These are phyloP conservation scores for Saussurea involucrata DNA, from an alignment of 129 eudicot genomes.

Conservation along the genomic window DNA sequence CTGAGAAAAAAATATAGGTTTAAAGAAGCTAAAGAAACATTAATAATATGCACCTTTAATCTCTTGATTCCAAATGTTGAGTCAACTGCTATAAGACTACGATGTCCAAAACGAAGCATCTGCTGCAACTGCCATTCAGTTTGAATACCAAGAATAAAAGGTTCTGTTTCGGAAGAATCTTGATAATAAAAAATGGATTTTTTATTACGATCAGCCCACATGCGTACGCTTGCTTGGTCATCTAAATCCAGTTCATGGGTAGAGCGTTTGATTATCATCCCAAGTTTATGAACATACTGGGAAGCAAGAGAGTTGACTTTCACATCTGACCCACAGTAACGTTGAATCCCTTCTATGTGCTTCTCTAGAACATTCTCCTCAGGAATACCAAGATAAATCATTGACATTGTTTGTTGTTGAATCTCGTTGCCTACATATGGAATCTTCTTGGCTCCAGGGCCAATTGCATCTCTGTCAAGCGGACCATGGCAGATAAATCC, in stretches of 20 bases:
- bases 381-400: slow-evolving; percentile 97
- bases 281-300: slow-evolving; percentile 92
- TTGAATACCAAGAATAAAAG: slow-evolving; percentile 89
- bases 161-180: slow-evolving; percentile 65
- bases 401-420: slow-evolving; percentile 97
- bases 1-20: background rate
- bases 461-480: slow-evolving; percentile 93
- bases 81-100: slow-evolving; percentile 80
- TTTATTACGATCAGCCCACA: slow-evolving; percentile 90
- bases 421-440: slow-evolving; percentile 82
- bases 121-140: slow-evolving; percentile 99
- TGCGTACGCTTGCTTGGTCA: slow-evolving; percentile 83
- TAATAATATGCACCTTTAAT: slow-evolving; percentile 53
- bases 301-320: slow-evolving; percentile 69
- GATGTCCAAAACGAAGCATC: slow-evolving; percentile 92
- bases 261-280: slow-evolving; percentile 85
- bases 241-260: slow-evolving; percentile 95
- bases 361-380: slow-evolving; percentile 87
- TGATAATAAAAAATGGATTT: slow-evolving; percentile 70
- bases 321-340: slow-evolving; percentile 77
- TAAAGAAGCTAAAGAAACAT: background rate
- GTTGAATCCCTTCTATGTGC: slow-evolving; percentile 89
- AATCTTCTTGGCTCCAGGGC: slow-evolving; percentile 88
- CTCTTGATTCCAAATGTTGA: slow-evolving; percentile 86
- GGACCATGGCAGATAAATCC: slow-evolving; percentile 95